These are phyloP conservation scores for Marasmius fiardii DNA, from an alignment of 1,284 basidiomycete genomes.

Conservation along the genomic window DNA sequence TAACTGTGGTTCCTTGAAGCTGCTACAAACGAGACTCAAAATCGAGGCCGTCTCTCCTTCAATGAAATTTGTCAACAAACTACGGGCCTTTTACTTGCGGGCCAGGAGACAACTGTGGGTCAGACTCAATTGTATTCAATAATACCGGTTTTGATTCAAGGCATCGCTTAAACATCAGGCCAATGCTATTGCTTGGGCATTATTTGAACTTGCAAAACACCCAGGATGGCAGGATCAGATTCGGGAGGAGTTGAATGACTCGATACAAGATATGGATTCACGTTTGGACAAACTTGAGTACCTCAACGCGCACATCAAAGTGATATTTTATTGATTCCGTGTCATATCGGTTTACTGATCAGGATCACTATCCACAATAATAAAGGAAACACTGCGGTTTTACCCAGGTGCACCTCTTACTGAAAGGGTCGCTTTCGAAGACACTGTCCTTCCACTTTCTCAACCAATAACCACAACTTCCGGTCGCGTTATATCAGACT, in stretches of 20 bases:
- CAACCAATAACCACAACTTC: constrained; percentile 4
- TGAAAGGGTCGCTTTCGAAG: constrained; percentile 5
- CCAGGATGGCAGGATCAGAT: constrained; percentile 1
- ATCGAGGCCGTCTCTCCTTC: background rate
- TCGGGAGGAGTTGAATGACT: constrained; percentile 1
- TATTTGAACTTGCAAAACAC: constrained; percentile 1
- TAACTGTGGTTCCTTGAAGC: too few species aligned
- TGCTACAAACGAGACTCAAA: too few species aligned
- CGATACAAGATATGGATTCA: background rate
- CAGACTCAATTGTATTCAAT: background rate
- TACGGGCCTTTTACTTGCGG: background rate
- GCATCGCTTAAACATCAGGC: background rate
- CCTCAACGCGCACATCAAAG: constrained; percentile 8
- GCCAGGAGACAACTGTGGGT: background rate
- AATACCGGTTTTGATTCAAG: background rate
- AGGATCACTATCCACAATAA: too few species aligned
- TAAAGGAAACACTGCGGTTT: constrained; percentile 13
- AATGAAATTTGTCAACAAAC: background rate
- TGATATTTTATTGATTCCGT: background rate
- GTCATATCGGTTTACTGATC: background rate
- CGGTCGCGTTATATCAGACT: background rate
- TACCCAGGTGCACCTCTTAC: constrained; percentile 8
- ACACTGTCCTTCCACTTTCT: constrained; percentile 12
- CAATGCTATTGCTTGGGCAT: constrained; percentile 4
- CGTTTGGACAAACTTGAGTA: background rate